Conservation (phyloP, 2,329 filamentous ascomycete genomes). For the Botrytis sinoallii region DNA sequence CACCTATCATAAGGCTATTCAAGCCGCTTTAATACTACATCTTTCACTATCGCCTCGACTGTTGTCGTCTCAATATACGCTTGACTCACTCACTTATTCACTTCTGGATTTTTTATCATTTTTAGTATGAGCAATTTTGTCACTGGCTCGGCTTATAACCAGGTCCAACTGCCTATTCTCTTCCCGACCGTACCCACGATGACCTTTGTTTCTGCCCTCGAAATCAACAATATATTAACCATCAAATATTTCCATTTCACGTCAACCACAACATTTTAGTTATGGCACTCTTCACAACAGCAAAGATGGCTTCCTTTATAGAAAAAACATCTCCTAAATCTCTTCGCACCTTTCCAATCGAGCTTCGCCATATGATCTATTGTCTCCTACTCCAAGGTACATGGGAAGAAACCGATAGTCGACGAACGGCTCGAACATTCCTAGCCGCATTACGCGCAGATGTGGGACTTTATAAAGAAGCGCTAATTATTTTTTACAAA, state of each 20-base stretch:
- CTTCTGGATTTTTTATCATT: background rate
- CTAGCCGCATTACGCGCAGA: slow-evolving; percentile 3
- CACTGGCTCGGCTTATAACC: background rate
- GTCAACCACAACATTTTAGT: background rate
- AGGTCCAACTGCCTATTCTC: background rate
- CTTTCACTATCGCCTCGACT: background rate
- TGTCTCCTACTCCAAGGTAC: background rate
- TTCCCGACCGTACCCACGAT: background rate
- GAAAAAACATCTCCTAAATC: background rate
- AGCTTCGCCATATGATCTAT: slow-evolving; percentile 2
- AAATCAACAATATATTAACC: background rate
- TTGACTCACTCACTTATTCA: background rate
- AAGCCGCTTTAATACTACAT: background rate
- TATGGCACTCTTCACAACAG: background rate
- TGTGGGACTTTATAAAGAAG: background rate
- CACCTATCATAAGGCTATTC: background rate
- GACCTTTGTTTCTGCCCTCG: background rate
- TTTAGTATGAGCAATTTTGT: background rate
- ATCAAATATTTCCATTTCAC: background rate
- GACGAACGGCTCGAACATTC: background rate
- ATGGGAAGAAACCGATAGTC: background rate
- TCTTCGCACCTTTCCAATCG: background rate
- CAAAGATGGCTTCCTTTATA: background rate
- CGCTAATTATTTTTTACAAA: background rate
- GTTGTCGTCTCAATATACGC: background rate